Evolutionary conservation across 176 grass and related monocot species (phyloP).

Genomic region (Phoenix roebelenii): DNA sequence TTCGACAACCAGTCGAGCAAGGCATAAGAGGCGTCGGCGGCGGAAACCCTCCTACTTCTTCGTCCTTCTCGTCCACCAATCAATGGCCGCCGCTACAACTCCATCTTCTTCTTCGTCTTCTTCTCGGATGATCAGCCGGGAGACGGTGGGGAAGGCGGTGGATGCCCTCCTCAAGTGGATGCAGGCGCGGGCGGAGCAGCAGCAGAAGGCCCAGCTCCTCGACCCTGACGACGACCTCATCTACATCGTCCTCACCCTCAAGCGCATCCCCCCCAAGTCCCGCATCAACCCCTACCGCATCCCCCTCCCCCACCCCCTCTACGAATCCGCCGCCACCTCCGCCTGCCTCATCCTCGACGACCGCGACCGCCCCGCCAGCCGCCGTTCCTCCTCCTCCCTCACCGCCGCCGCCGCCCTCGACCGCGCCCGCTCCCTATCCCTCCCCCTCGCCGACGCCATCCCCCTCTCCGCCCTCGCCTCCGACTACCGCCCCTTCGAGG

Average conservation of each 20-base stretch:
- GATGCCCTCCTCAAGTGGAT: constrained; percentile 50
- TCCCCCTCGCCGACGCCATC: constrained; percentile 57
- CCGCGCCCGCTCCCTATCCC: constrained; percentile 34
- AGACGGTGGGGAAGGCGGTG: constrained; percentile 29
- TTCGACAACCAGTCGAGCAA: too few relatives aligned
- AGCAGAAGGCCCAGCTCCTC: constrained; percentile 37
- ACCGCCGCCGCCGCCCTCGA: constrained; percentile 19
- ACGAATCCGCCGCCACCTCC: constrained; percentile 26
- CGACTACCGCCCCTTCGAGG: constrained; percentile 68
- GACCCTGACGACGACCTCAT: constrained; percentile 52
- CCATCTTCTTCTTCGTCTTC: too few relatives aligned
- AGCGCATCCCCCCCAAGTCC: constrained; percentile 26
- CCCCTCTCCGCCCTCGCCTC: constrained; percentile 52
- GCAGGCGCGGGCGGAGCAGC: constrained; percentile 20
- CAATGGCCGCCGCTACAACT: too few relatives aligned
- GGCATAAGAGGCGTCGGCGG: too few relatives aligned
- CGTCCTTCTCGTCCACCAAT: too few relatives aligned
- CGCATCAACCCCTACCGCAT: constrained; percentile 33
- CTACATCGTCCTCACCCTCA: constrained; percentile 42
- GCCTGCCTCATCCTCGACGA: constrained; percentile 58
- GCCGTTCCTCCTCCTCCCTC: constrained; percentile 17
- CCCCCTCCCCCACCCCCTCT: constrained; percentile 40
- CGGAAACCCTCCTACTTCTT: too few relatives aligned
- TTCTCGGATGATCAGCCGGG: constrained; percentile 9
- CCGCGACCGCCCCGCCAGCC: constrained; percentile 7